phyloP scores from a whole-genome alignment of 192 early-diverging fungal species.

The Spinellus fusiger region DNA sequence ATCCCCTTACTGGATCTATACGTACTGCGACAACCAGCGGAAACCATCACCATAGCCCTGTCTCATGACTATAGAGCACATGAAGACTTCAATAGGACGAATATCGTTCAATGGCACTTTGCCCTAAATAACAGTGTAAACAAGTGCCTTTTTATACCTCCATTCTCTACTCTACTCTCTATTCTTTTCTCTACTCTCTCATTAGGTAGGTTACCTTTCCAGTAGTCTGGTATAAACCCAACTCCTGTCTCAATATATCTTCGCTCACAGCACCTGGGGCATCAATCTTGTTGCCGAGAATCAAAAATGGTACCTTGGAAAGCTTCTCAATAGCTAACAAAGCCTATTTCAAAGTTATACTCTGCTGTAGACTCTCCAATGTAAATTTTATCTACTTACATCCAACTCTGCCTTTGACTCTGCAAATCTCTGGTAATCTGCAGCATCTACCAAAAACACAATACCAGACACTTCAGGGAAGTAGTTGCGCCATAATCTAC shows the following conservation, averaged over 20 bases:
- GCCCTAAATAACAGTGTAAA: slow-evolving; percentile 47
- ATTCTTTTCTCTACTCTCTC: neutral
- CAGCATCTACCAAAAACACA: slow-evolving; percentile 95
- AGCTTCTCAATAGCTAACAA: slow-evolving; percentile 93
- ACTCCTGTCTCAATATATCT: slow-evolving; percentile 77
- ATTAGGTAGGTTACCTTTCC: slow-evolving; percentile 60
- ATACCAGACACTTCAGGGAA: slow-evolving; percentile 98
- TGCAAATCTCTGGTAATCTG: slow-evolving; percentile 74
- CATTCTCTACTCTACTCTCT: neutral
- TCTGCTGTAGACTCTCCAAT: too few relatives aligned
- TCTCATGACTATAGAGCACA: slow-evolving; percentile 98
- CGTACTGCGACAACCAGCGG: slow-evolving; percentile 85
- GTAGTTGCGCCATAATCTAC: slow-evolving; percentile 98
- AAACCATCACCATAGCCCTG: slow-evolving; percentile 98
- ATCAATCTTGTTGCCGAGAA: slow-evolving; percentile 99
- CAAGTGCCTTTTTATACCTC: neutral
- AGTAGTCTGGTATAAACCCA: slow-evolving; percentile 96
- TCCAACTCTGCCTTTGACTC: slow-evolving; percentile 95
- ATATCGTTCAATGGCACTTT: slow-evolving; percentile 90
- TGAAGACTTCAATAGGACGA: slow-evolving; percentile 97
- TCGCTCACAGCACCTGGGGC: slow-evolving; percentile 88
- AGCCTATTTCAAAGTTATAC: slow-evolving; percentile 41
- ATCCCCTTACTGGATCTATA: slow-evolving; percentile 39
- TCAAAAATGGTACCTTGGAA: slow-evolving; percentile 85
- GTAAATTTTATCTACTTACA: slow-evolving; percentile 41